Base-by-base conservation (phyloP, 305 asterid species). In the Fraxinus paxiana region DNA sequence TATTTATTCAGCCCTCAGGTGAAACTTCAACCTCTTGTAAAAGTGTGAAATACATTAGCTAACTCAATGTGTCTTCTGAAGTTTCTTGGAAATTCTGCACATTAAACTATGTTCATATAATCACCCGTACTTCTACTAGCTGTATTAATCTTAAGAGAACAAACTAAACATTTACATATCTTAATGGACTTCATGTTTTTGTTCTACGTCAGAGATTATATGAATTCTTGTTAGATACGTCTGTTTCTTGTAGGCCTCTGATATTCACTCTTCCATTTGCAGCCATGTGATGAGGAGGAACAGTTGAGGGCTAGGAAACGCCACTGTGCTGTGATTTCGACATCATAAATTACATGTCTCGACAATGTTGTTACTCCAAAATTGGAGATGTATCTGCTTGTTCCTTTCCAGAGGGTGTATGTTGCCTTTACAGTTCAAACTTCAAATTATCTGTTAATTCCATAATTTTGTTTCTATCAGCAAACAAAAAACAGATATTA, bases 1-100 rank as follows among this genome's bases (percentile, higher is more conserved):
- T 89, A 70, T 54, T 87, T 85, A 15, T 83, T 78, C 87, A 89
- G 86, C 86, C 91, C 92, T 26, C 94, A 87, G 97, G 99, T 96
- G 87, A 35, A 46, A 5, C 28, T 24, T 70, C 65, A 69, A 2
- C 46, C 3, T 17, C 6, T 6, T 12, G 31, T 51, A 48, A 9
- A 76, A 48, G 22, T 41, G 54, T 17, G 28, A 18, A 7, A 34
- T 20, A 7, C 6, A 54, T 2, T 15, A 18, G 2, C 22, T 13
- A 30, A 31, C 77, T 33, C 33, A 6, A n/a, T 4, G 13, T 70
- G 31, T 48, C 33, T 65, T 24, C 43, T 28, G 30, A 41, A 38
- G 3, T 41, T 41, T 1, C 63, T 63, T 78, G 61, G 43, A 38
- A 65, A 65, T 24, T 41, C 8, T 9, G 38, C n/a, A 37, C 4